Percentiles rank a stretch among this genome's conserved stretches.
Evolutionary conservation across 306 rosid genomes (phyloP).

Genomic region (Rosa lucieae): DNA sequence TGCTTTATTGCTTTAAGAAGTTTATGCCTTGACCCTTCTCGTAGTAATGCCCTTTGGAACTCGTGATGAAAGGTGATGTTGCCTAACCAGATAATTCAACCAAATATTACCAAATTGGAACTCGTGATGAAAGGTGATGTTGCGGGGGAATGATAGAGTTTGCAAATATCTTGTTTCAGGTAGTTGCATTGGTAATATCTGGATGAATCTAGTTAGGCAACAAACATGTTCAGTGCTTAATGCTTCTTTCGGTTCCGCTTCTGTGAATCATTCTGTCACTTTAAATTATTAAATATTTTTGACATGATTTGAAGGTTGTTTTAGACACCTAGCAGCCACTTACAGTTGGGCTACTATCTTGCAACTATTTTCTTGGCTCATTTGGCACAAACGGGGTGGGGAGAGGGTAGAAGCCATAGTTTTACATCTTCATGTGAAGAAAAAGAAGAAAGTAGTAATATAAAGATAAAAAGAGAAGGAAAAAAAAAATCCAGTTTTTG

Average conservation of each 20-base stretch:
- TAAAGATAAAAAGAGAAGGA: not conserved
- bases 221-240: not conserved
- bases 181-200: not conserved
- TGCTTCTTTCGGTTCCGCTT: not conserved
- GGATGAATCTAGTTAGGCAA: slow-evolving; percentile 4
- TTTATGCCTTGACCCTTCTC: not conserved
- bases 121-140: no score
- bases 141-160: no score
- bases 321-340: not conserved
- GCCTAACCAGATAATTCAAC: no score
- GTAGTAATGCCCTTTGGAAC: slow-evolving; percentile 39
- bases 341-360: not conserved
- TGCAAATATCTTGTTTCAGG: no score
- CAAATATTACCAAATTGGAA: no score
- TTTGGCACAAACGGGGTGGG: not conserved
- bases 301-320: not conserved
- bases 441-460: not conserved
- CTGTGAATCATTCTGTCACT: not conserved
- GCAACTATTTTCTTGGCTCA: not conserved
- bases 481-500: not conserved
- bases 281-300: not conserved
- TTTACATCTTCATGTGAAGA: not conserved
- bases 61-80: slow-evolving; percentile 58
- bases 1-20: not conserved
- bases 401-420: not conserved